Base-by-base conservation (phyloP, 805 yeast genomes). In the Wickerhamiella hasegawae region DNA sequence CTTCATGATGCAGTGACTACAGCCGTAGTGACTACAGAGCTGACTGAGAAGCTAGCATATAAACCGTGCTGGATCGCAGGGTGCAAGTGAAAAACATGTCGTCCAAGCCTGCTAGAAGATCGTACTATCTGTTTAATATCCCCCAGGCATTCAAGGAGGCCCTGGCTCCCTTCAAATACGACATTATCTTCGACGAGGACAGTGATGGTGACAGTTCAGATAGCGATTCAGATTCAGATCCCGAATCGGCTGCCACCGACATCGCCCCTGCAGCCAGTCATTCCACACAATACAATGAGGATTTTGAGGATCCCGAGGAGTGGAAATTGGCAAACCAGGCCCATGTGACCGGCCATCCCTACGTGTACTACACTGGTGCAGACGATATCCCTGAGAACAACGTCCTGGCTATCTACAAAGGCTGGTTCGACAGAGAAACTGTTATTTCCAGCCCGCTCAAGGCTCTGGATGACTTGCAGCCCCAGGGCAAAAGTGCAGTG, bases 391-490 rank as follows among this genome's bases (percentile, higher is more conserved):
- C 55, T 3, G 15, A 28, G 0, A 56, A 55, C 4, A 64, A 66
- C 38, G 71, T 73, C 2, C 67, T 78, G 43, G 84, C 83, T 0
- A 60, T 72, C 0, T 84, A 75, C 55, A 84, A 82, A 47, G 56
- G 75, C 0, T 44, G 79, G 14, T 71, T 82, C 44, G 60, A 60
- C 25, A 52, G 57, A 2, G 41, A 54, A 0, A 59, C 61, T n/a
- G 31, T 51, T 3, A 50, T 67, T 0, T 47, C 57, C 2, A 53
- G 58, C 3, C 90, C 93, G 0, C 42, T 70, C 5, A 57, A 55
- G n/a, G 50, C 66, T 0, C 45, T 81, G n/a, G 46, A 49, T 20
- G 32, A 20, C 45, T 21, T 66, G 66, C 66, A 62, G 47, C 38
- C 36, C 25, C 11, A 32, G 18, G 42, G 53, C 45, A 26, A 45